Base-by-base conservation (phyloP, 139 green algal species). In the Closterium sp. region DNA sequence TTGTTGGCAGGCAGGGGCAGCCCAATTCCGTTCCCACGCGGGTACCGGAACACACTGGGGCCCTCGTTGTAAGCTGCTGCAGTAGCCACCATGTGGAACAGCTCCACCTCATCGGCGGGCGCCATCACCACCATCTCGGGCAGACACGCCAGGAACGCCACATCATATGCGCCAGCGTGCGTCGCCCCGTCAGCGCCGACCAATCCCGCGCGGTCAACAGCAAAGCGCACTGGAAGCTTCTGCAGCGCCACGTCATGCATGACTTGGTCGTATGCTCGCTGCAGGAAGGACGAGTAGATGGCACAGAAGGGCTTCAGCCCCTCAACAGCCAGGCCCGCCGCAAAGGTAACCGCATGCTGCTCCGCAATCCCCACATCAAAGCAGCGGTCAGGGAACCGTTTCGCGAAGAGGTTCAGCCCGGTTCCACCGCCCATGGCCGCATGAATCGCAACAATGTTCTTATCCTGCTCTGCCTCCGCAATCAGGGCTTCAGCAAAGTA, bases 321-420 rank as follows among this genome's bases (percentile, higher is more conserved):
- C 95, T 99, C 98, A 89, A 93, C 97, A 2, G 98, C 98, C 92
- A 99, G 93, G 0, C 98, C 98, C 2, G 98, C 97, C 0, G 97
- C 97, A 96, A 99, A 99, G 2, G 97, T 99, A 2, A 99, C 97
- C 11, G 97, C 96, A 92, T 99, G 98, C 97, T 99, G 98, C 96
- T 99, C 98, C 2, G 98, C 98, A 92, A 99, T 99, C 93, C 98
- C 98, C 13, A 99, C 98, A 90, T 99, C 98, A 92, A 98, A 99
- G 73, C 97, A 97, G 31, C 98, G 96, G 28, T 96, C 92, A 17
- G 94, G 94, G 90, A 96, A 96, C 11, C 87, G 85, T 62, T 96
- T 96, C 88, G 89, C 45, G 88, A 96, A 96, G 22, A 97, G 94
- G 92, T 98, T 98, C 94, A 99, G 96, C 42, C 98, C 98, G 2